Base-by-base conservation (phyloP, 192 early-diverging fungal genomes). In the Kappamyces sp. region DNA sequence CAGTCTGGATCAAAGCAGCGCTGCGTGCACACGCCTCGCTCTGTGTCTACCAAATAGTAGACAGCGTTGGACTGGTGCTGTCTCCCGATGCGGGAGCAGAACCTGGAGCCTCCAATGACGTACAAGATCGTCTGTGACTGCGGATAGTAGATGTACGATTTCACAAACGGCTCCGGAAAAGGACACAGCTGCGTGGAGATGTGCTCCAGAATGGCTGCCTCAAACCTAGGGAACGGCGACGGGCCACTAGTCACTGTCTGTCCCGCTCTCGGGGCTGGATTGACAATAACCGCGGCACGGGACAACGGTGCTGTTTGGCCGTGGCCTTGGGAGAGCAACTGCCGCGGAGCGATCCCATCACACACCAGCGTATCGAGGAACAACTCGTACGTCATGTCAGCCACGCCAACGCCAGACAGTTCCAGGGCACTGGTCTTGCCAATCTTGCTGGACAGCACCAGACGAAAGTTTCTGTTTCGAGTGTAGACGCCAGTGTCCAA, bases 1-100 rank as follows among this genome's bases (percentile, higher is more conserved):
- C 64, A 68, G 36, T 68, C 67, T 1, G 58, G 58, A 39, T 68
- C 67, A 14, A 59, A 66, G 45, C 67, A 68, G 46, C 66, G 33
- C 57, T 67, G 66, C 6, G 15, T 45, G 39, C 40, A 67, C 4
- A 43, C 30, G 11, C 55, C 52, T 3, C 31, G 40, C 11, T 49
- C 38, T 8, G 66, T 40, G n/a, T 68, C 60, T 1, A 49, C 60
- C 7, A 66, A 34, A 38, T 66, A 68, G 49, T 68, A 68, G 37
- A 69, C 59, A 11, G 63, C 63, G 42, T 68, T 68, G 29, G 47
- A 52, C 36, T 66, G 66, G 36, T 68, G 67, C 3, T 68, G 41
- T 3, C 67, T 39, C 7, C 35, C 30, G 48, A 68, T 35, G 38
- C 62, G 61, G 54, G 45, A 61, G 50, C 67, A 68, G 55, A 41